Conservation (phyloP, 2,329 filamentous ascomycete species). For the Pseudogymnoascus sp. region DNA sequence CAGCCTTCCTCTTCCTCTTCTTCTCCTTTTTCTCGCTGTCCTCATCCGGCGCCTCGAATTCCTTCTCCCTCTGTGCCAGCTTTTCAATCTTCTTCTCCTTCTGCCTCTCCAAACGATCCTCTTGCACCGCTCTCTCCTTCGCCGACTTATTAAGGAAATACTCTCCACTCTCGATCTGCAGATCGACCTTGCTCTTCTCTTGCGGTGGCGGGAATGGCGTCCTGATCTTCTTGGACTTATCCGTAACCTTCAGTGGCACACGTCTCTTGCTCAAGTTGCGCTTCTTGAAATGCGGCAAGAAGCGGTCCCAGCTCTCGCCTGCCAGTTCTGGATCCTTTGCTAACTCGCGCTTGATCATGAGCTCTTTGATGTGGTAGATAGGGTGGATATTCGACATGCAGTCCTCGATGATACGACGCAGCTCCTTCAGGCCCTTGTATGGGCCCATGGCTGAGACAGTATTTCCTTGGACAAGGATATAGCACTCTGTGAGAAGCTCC, state of each 20-base stretch:
- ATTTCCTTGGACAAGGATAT: conserved; percentile 93
- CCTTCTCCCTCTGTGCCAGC: conserved; percentile 73
- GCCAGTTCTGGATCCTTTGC: conserved; percentile 81
- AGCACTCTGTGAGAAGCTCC: conserved; percentile 82
- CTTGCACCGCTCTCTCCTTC: conserved; percentile 73
- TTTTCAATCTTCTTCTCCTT: conserved; percentile 82
- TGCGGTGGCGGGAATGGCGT: conserved; percentile 94
- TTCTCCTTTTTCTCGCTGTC: conserved; percentile 45
- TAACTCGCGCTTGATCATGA: conserved; percentile 90
- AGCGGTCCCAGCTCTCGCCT: conserved; percentile 89
- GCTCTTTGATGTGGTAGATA: conserved; percentile 87
- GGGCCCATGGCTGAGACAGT: conserved; percentile 88
- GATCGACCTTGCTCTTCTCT: conserved; percentile 97
- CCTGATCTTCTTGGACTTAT: conserved; percentile 91
- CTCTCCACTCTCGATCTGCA: conserved; percentile 96
- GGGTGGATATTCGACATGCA: conserved; percentile 93
- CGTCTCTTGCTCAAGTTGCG: conserved; percentile 77
- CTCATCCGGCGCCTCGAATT: conserved; percentile 83
- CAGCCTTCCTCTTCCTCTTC: conserved; percentile 39
- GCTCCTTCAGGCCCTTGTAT: conserved; percentile 88
- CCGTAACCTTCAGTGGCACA: conserved; percentile 75
- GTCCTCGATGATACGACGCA: conserved; percentile 82
- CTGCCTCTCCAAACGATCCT: conserved; percentile 77
- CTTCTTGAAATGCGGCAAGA: conserved; percentile 96
- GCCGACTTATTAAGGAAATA: conserved; percentile 92